Percentiles rank a stretch among this genome's conserved stretches.
These are phyloP conservation scores for Sordariomycetes sp. DNA, from an alignment of 2,329 filamentous ascomycete genomes.

Conservation along the genomic window DNA sequence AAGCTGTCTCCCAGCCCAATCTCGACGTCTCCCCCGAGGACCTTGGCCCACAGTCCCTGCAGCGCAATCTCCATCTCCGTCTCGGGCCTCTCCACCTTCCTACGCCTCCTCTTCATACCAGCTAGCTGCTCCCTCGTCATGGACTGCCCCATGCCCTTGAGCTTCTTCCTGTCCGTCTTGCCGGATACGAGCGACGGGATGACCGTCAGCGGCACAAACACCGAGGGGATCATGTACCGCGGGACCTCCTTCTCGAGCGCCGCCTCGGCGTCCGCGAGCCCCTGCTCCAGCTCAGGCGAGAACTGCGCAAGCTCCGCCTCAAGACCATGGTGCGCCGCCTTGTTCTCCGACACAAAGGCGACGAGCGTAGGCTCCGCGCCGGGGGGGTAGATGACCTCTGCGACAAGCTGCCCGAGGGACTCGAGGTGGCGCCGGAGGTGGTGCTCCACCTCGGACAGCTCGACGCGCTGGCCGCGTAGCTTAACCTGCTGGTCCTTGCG, in stretches of 20 bases:
- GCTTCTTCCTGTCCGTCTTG: conserved; percentile 33
- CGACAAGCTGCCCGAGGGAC: conserved; percentile 25
- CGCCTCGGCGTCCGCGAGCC: conserved; percentile 16
- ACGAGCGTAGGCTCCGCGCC: conserved; percentile 29
- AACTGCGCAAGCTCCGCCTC: conserved; percentile 14
- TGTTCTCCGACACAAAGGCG: conserved; percentile 24
- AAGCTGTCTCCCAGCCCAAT: conserved; percentile 27
- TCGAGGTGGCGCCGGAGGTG: conserved; percentile 31
- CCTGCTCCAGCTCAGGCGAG: conserved; percentile 16
- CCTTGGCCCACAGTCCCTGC: conserved; percentile 20
- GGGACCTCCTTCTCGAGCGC: conserved; percentile 20
- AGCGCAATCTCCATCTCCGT: conserved; percentile 23
- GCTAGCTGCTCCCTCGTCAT: conserved; percentile 18
- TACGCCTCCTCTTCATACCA: conserved; percentile 2
- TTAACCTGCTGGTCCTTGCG: conserved; percentile 59
- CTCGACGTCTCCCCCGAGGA: conserved; percentile 17
- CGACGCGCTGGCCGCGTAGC: conserved; percentile 51
- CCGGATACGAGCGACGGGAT: conserved; percentile 34
- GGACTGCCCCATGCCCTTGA: conserved; percentile 28
- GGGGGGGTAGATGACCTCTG: conserved; percentile 33
- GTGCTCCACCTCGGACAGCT: conserved; percentile 40
- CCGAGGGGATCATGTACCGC: conserved; percentile 33
- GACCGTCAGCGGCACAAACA: conserved; percentile 27
- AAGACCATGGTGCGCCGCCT: conserved; percentile 11
- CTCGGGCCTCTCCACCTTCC: conserved; percentile 17